phyloP scores from a whole-genome alignment of 1,284 basidiomycete genomes.

The Ustilago xerochloae region DNA sequence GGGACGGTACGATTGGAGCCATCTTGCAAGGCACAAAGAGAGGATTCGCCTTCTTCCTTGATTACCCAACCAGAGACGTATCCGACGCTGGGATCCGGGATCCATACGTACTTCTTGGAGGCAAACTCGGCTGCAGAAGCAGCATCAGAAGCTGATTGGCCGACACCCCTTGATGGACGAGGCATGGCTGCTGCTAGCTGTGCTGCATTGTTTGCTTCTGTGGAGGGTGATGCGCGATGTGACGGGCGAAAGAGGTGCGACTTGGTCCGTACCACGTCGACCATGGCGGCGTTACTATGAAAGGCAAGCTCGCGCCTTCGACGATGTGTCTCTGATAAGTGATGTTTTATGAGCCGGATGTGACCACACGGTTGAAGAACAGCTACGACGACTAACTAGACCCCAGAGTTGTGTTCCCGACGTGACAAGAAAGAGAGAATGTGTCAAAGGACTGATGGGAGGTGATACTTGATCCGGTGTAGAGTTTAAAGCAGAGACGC shows the following conservation, averaged over 20 bases:
- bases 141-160: conserved; percentile 59
- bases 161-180: conserved; percentile 34
- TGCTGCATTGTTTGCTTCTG: conserved; percentile 41
- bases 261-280: conserved; percentile 53
- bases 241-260: conserved; percentile 44
- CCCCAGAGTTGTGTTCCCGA: no score
- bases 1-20: conserved; percentile 69
- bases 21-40: conserved; percentile 73
- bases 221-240: conserved; percentile 42
- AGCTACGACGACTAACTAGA: no score
- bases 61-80: conserved; percentile 91
- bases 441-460: not conserved
- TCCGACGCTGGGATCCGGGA: conserved; percentile 86
- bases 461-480: not conserved
- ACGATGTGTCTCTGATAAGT: not conserved
- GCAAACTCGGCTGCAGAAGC: conserved; percentile 86
- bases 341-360: no score
- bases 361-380: no score
- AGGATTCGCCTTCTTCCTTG: conserved; percentile 81
- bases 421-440: no score
- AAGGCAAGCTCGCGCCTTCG: not conserved
- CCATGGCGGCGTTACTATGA: conserved; percentile 25
- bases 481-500: not conserved
- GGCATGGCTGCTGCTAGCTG: conserved; percentile 51
- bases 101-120: conserved; percentile 97